Evolutionary conservation across 2,329 filamentous ascomycete species (phyloP), one percentile per base, ranked within the genome.

Genomic region (Grosmannia huntii): DNA sequence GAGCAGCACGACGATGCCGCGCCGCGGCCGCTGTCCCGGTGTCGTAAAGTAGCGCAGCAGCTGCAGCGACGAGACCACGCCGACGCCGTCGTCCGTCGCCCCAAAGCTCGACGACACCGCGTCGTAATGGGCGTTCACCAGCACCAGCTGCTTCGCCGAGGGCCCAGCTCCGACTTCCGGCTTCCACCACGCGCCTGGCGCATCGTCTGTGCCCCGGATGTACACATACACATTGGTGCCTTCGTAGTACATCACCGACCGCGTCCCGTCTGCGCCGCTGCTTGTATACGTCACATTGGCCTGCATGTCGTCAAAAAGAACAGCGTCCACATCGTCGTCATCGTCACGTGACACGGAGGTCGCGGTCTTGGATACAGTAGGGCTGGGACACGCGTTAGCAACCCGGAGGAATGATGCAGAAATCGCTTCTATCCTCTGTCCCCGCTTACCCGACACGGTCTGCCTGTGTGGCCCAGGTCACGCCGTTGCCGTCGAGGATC

Each of bases 71-170:
- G 87, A 87, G n/a, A 95, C 83, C 25, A 95, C 89, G 31, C 90
- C 90, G 61, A 96, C 84, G 9, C 92, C 94, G 70, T 96, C 89
- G 67, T 99, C 94, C 2, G 94, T 97, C 19, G 94, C 91, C 53
- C 94, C 94, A 64, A 85, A 96, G 1, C 90, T 91, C 3, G 90
- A 95, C 16, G 90, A 89, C 6, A 97, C 94, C 59, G 80, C 82
- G 72, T 96, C 94, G 68, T 94, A 96, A 68, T 97, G 94, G 21
- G 92, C 91, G 69, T 96, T 97, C 64, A 97, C 87, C 51, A 99
- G 78, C 21, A 96, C 90, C 36, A 90, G 89, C 21, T 88, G 87
- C 61, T 82, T 82, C 62, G 74, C 74, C 59, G 73, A 71, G 49
- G 69, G 19, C 19, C 16, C 70, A 48, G 71, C 31, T 66, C 65